A percentile compares a stretch with the other conserved stretches of the same genome.
Evolutionary conservation across 2,329 filamentous ascomycete species (phyloP).

Genomic region (Ophiosphaerella herpotricha): DNA sequence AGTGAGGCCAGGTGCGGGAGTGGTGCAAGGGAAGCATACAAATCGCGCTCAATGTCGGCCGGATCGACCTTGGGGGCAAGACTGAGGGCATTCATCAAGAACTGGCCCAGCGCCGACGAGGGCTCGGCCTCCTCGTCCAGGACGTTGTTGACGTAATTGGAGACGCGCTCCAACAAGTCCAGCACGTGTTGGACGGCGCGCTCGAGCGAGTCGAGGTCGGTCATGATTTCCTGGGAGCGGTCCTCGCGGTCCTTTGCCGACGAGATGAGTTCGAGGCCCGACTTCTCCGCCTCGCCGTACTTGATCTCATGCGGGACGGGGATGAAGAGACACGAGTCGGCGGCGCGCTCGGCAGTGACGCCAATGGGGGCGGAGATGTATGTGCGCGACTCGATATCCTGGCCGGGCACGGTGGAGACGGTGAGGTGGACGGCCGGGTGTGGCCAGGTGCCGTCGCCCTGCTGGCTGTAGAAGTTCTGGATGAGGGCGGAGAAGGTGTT

Average conservation of each 20-base stretch:
- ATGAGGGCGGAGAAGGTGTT: constrained; percentile 99
- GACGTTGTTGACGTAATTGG: constrained; percentile 89
- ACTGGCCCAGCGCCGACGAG: constrained; percentile 90
- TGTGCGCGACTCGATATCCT: constrained; percentile 85
- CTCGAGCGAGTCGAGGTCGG: constrained; percentile 89
- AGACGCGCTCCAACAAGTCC: constrained; percentile 86
- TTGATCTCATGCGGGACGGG: constrained; percentile 94
- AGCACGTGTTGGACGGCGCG: constrained; percentile 85
- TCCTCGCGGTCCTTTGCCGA: constrained; percentile 79
- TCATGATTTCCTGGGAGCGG: constrained; percentile 72
- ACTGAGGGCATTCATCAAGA: constrained; percentile 89
- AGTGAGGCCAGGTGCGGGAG: constrained; percentile 22
- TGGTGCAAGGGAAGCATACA: constrained; percentile 57
- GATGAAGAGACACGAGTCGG: constrained; percentile 96
- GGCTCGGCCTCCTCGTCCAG: constrained; percentile 91
- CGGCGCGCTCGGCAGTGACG: constrained; percentile 90
- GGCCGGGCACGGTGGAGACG: constrained; percentile 84
- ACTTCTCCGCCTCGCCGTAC: constrained; percentile 79
- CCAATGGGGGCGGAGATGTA: constrained; percentile 97
- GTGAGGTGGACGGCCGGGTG: constrained; percentile 98
- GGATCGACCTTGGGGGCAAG: constrained; percentile 93
- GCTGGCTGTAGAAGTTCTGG: constrained; percentile 98
- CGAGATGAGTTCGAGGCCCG: constrained; percentile 80
- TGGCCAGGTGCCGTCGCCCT: constrained; percentile 95
- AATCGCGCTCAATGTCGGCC: constrained; percentile 90